Evolutionary conservation across 2,329 filamentous ascomycete genomes (phyloP).

Genomic region (Paecilomyces sp.): DNA sequence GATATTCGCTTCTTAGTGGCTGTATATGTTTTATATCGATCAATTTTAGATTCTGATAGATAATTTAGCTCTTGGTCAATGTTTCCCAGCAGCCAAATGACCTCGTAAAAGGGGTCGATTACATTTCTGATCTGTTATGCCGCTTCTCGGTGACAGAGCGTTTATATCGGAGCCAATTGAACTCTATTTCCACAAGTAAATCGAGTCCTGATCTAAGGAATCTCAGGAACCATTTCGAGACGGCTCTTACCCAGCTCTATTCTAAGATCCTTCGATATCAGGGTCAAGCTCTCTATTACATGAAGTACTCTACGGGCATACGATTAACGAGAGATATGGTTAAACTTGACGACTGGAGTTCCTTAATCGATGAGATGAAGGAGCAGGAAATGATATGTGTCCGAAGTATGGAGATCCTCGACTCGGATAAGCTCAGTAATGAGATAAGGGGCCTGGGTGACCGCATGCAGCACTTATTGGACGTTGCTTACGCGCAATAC

Average conservation of each 20-base stretch:
- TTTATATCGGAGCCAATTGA: not conserved
- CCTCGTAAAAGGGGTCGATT: constrained; percentile 7
- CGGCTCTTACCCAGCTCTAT: constrained; percentile 1
- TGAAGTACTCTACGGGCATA: constrained; percentile 1
- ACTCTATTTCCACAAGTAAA: not conserved
- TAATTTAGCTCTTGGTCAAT: constrained; percentile 5
- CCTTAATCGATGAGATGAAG: not conserved
- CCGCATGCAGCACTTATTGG: not conserved
- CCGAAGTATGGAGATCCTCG: not conserved
- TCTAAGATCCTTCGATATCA: constrained; percentile 9
- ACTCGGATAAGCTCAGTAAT: not conserved
- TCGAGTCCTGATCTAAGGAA: not conserved
- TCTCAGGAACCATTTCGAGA: not conserved
- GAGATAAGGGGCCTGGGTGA: not conserved
- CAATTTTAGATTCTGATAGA: not conserved
- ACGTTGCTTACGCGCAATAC: not conserved
- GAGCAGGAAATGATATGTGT: not conserved
- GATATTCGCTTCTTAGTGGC: not conserved
- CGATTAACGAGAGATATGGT: constrained; percentile 1
- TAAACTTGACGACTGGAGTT: constrained; percentile 3
- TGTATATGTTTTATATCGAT: not conserved
- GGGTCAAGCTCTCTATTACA: constrained; percentile 6
- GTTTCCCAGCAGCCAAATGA: constrained; percentile 3
- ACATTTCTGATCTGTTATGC: constrained; percentile 2
- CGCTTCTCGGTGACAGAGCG: constrained; percentile 4